Conservation (phyloP, 495 filamentous ascomycete genomes). For the Cenococcum geophilum region DNA sequence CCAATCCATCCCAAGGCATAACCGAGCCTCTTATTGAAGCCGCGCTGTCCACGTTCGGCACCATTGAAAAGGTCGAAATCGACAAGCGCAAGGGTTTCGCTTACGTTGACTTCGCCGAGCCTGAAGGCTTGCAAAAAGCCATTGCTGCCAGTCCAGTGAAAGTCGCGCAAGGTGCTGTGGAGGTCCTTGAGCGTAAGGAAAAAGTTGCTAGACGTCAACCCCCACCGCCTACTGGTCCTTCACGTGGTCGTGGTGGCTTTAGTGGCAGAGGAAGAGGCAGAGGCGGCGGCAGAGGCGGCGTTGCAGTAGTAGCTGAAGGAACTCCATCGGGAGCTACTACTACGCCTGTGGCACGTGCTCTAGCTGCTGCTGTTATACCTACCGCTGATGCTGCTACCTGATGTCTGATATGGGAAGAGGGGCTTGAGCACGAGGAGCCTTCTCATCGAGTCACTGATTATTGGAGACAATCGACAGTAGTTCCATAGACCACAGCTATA, state of each 20-base stretch:
- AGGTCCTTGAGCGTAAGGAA: slow-evolving; percentile 77
- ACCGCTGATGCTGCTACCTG: neutral
- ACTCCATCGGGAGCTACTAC: neutral
- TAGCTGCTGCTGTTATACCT: neutral
- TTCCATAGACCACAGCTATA: too few species aligned
- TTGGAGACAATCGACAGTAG: too few species aligned
- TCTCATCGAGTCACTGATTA: too few species aligned
- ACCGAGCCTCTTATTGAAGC: slow-evolving; percentile 70
- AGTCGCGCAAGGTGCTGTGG: slow-evolving; percentile 77
- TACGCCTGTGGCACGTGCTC: neutral
- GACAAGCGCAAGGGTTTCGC: slow-evolving; percentile 91
- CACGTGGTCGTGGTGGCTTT: slow-evolving; percentile 42
- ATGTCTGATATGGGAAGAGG: neutral
- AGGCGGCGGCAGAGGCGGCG: slow-evolving; percentile 41
- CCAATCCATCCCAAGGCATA: slow-evolving; percentile 84
- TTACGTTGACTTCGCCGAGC: slow-evolving; percentile 75
- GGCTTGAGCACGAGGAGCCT: too few species aligned
- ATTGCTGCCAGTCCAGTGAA: slow-evolving; percentile 73
- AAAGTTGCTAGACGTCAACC: slow-evolving; percentile 24
- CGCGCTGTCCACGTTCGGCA: slow-evolving; percentile 63
- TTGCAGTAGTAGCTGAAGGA: neutral
- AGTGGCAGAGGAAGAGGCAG: slow-evolving; percentile 38
- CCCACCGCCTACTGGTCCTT: slow-evolving; percentile 22
- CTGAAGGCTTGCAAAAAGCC: slow-evolving; percentile 64
- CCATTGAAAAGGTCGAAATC: slow-evolving; percentile 73